Evolutionary conservation across 1,284 basidiomycete species (phyloP), one percentile per base, ranked within the genome.

Genomic region (Microbotryum violaceum): DNA sequence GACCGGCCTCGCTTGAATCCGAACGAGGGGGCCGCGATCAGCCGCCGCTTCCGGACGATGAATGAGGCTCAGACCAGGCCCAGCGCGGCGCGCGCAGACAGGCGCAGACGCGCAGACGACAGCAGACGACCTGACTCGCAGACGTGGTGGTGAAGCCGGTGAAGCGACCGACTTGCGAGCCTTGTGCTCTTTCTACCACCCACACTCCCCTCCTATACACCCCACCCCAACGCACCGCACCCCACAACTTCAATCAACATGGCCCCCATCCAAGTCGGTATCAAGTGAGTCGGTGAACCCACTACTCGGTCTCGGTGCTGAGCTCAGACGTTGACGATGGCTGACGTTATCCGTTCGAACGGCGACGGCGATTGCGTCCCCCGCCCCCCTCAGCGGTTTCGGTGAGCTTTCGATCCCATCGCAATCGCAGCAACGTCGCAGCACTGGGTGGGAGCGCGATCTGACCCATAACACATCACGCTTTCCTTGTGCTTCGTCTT

Each of bases 201-300:
- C 16, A 4, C 4, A 18, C 50, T 31, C 8, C 23, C 18, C 10
- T 21, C 29, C 7, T 37, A 48, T 42, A 9, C 12, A 18, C 12
- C 37, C 37, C 10, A 42, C 37, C 37, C 5, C 37, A 18, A 1
- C 27, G 12, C 49, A 31, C 44, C 33, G 6, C 53, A 4, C 49
- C 20, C 21, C 8, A n/a, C 57, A 60, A 49, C 61, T 59, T 55
- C 50, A 53, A 57, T 58, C 61, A 54, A 12, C 50, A 65, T 54
- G 66, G 57, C 63, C 45, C 71, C 70, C 68, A 85, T 90, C 78
- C 87, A 89, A 80, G 88, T 91, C 76, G 91, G 91, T 74, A 93
- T 94, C 81, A 94, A 94, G 64, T 81, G 90, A 89, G 87, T 88
- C 75, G 66, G 82, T 73, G n/a, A 56, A 61, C 46, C 63, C 48